Evolutionary conservation across 78 protist species (phyloP), one percentile per base, ranked within the genome.

Genomic region (Dictyostelium brefeldianum): DNA sequence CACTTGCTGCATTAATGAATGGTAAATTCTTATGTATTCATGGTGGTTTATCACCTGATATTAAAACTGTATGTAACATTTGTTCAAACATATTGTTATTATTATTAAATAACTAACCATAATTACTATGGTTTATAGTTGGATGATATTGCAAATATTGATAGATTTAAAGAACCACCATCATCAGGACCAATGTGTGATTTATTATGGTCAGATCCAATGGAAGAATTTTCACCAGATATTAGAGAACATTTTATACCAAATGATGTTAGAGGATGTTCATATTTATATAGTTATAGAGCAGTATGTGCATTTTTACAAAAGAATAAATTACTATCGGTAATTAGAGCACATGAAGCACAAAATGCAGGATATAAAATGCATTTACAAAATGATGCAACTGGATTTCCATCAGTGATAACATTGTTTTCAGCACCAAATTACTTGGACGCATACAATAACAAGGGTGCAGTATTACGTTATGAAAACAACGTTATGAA

Each of bases 261-360:
- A 89, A 99, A 99, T 96, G 81, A 91, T 57, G 78, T 83, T 22
- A 90, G 99, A 56, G 99, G 99, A 0, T 98, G 99, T 95, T 96
- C 98, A 77, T 98, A 98, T 59, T 73, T 78, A 67, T 98, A 53
- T 47, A 84, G 96, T 17, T 89, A 94, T 57, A 83, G 64, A 50
- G 99, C 99, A 18, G 99, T 91, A 56, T 90, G 97, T 69, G 18
- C 48, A n/a, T 99, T 99, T 71, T 59, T 99, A 62, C 95, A 97
- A 51, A 31, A 84, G 27, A 99, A 99, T 91, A 83, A 94, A 41
- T 84, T 99, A 41, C 67, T 98, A 20, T 97, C 99, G 1, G 89
- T 99, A 10, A 96, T 99, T 22, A 96, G 99, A 54, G 99, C 99
- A n/a, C 99, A 99, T 84, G 99, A 99, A 80, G 99, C 99, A 1